Evolutionary conservation across 2,329 filamentous ascomycete species (phyloP), one percentile per base, ranked within the genome.

Genomic region (Exophiala spinifera): DNA sequence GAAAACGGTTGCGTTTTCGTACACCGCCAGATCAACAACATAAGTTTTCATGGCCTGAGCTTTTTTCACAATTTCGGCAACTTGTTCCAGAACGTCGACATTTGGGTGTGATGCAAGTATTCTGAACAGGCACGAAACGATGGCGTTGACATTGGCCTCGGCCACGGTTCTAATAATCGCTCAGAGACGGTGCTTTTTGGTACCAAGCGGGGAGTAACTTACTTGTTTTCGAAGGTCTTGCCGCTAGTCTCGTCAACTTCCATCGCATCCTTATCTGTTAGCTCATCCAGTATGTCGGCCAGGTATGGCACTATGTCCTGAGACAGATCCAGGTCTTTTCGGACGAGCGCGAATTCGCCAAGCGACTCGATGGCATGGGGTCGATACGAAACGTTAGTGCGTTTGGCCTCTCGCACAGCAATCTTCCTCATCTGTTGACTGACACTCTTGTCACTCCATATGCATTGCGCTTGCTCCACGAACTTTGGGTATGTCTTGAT

Each of bases 311-410:
- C 82, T 48, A 95, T 81, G 4, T 76, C 76, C 3, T 81, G 75
- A 3, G 88, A 84, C 70, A 95, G 76, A 62, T 91, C 82, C 14
- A 89, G 66, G 64, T 91, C 87, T 20, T 79, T 77, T 44, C 87
- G 79, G 13, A 81, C 81, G 34, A 80, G 79, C n/a, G 84, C 81
- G 64, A 92, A 88, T 51, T 83, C 79, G 66, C 88, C 91, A 4
- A 96, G 75, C 31, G 83, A 84, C 51, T 76, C 75, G 59, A 96
- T 81, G 0, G 89, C 88, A 69, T 89, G 79, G 17, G 87, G 86
- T 13, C 88, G 83, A 70, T 97, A 99, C 6, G 78, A 77, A n/a
- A 85, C 82, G 65, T 96, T 96, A 67, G 91, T 92, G 28, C 94
- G 83, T 75, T 94, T 96, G 7, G 91, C 91, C 78, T 99, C 94